These are phyloP conservation scores for Aotearoamyces nothofagi DNA, from an alignment of 2,329 filamentous ascomycete species.

Conservation along the genomic window DNA sequence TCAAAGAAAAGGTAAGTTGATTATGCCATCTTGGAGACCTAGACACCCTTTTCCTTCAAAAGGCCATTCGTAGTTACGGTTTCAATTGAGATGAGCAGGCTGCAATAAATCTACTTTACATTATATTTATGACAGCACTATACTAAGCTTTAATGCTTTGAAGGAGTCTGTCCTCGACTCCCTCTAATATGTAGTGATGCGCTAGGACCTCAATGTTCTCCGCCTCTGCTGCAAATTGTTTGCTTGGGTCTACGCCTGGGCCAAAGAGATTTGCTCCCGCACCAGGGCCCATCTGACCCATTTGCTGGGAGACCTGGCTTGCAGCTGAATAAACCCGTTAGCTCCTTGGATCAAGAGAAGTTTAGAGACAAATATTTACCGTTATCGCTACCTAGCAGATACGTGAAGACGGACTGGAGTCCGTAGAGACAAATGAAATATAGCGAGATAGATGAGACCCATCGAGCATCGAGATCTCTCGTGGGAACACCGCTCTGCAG, in stretches of 20 bases:
- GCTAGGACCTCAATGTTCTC: constrained; percentile 94
- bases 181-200: constrained; percentile 81
- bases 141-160: constrained; percentile 21
- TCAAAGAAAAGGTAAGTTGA: too few relatives aligned
- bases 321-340: constrained; percentile 46
- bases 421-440: constrained; percentile 98
- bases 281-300: constrained; percentile 58
- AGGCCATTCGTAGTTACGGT: too few relatives aligned
- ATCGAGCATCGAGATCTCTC: constrained; percentile 88
- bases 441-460: constrained; percentile 98
- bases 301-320: constrained; percentile 77
- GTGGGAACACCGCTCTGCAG: constrained; percentile 93
- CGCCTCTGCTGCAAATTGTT: constrained; percentile 81
- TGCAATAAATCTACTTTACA: too few relatives aligned
- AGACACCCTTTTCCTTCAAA: too few relatives aligned
- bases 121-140: too few relatives aligned
- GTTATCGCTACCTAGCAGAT: constrained; percentile 90
- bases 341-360: neutral
- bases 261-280: constrained; percentile 60
- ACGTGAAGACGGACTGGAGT: constrained; percentile 92
- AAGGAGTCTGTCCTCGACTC: constrained; percentile 73
- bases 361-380: constrained; percentile 37
- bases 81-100: too few relatives aligned
- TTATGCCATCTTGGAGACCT: too few relatives aligned
- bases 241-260: constrained; percentile 86